Base-by-base conservation (phyloP, 352 stramenopile genomes). In the Globisporangium perplexum region DNA sequence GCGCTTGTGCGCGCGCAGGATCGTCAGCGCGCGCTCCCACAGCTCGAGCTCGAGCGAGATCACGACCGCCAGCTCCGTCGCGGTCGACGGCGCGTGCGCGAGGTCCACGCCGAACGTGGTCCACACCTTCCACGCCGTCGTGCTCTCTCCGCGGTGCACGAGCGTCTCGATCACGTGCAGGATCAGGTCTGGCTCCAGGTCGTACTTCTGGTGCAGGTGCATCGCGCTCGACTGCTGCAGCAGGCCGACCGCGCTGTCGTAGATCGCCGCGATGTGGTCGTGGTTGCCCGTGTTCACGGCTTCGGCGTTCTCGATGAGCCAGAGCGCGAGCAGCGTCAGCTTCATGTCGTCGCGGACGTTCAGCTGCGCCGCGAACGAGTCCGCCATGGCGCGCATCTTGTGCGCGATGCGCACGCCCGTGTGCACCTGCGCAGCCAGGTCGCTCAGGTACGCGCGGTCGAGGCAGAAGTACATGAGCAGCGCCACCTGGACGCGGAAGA, bases 91-190 rank as follows among this genome's bases (percentile, higher is more conserved):
- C 7, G 73, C 66, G n/a, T 72, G 48, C 12, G 62, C 54, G 18
- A 91, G 55, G 31, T 88, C 70, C 17, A 90, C 66, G 7, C 77
- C 77, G 53, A 90, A 93, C 7, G 76, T 82, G 33, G 79, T 89
- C 83, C 79, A 90, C n/a, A 93, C 75, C 61, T 93, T 89, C 83
- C 83, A 93, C 23, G 79, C 83, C 23, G 90, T 72, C 24, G 85
- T 60, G 57, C 74, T 86, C 53, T 90, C 77, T 33, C 77, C 76
- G 8, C 79, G 72, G 47, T 93, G 79, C 22, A 90, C 77, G 45
- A 93, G 63, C 14, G 82, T 90, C 57, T 93, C 79, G 5, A 89
- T 65, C 55, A 93, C 68, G 58, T 88, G 77, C 52, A 90, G 51
- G 44, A 93, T 88, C 42, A 90, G 44, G 36, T 87, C 68, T 11